Percentiles rank a stretch among this genome's conserved stretches.
phyloP scores from a whole-genome alignment of 306 rosid species.

The Oemleria cerasiformis region DNA sequence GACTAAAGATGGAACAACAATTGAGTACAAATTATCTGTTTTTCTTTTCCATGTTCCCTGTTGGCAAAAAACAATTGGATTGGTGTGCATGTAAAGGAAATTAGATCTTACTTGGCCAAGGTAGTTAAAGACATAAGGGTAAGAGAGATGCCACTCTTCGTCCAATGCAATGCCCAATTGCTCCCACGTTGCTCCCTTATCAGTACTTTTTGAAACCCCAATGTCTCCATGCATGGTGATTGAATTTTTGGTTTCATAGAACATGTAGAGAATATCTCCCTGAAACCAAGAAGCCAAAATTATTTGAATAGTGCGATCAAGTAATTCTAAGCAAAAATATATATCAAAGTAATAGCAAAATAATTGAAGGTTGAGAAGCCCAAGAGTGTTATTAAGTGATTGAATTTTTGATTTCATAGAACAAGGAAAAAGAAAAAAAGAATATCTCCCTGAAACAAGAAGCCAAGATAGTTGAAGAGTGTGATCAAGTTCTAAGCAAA shows the following conservation, averaged over 20 bases:
- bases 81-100: neutral
- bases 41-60: neutral
- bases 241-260: slow-evolving; percentile 88
- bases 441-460: slow-evolving; percentile 58
- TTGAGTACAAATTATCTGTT: slow-evolving; percentile 1
- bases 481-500: slow-evolving; percentile 4
- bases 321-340: neutral
- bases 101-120: slow-evolving; percentile 56
- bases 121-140: slow-evolving; percentile 76
- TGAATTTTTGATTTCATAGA: too few species aligned
- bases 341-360: too few species aligned
- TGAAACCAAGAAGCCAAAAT: slow-evolving; percentile 29
- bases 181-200: slow-evolving; percentile 93
- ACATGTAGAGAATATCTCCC: slow-evolving; percentile 75
- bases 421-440: neutral
- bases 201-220: slow-evolving; percentile 89
- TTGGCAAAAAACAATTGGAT: neutral
- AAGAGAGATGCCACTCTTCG: slow-evolving; percentile 98
- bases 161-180: slow-evolving; percentile 84
- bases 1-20: neutral
- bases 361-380: too few species aligned
- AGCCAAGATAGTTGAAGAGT: slow-evolving; percentile 19
- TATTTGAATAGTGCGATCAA: slow-evolving; percentile 18
- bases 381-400: too few species aligned
- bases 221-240: slow-evolving; percentile 89